Evolutionary conservation across 768 basidiomycete species (phyloP), one percentile per base, ranked within the genome.

Genomic region (Lactarius pseudohatsudake): DNA sequence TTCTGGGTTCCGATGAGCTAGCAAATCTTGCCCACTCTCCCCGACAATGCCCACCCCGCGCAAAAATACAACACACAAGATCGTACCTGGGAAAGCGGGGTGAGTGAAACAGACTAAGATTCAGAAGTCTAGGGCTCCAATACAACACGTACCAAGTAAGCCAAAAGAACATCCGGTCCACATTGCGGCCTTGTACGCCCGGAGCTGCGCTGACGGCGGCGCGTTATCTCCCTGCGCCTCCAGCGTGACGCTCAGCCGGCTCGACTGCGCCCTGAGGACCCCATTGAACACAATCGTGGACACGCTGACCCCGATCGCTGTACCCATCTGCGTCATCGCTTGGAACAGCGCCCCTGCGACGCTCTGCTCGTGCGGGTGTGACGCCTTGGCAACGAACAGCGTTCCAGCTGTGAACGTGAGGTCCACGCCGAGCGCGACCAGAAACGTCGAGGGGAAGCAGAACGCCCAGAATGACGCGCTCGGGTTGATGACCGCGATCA

Each of bases 271-370:
- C 4, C 66, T 63, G 15, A 82, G 76, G n/a, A 85, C 81, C 2
- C 80, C 75, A 69, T 91, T 82, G 75, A 85, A 89, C 43, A 90
- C 86, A 36, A 91, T 87, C 0, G 90, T 91, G 9, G 85, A 82
- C 18, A 91, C 80, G 13, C 90, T 87, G 3, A 91, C 79, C 18
- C 90, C 91, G 43, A 91, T 80, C 7, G 88, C 82, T 0, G 84
- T 84, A 8, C 90, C 91, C 16, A 92, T 75, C 89, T 89, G 88
- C 6, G 84, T 87, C 83, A 93, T 86, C 0, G 91, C 91, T 72
- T 90, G 88, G 75, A 92, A 92, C 22, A 92, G 65, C 13, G 85
- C 91, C 3, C 89, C 91, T 6, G 87, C 85, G 4, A 92, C 79
- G 75, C 86, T 87, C 75, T 93, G 91, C 70, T 93, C 91, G 62